phyloP scores from a whole-genome alignment of 106 monocot genomes.

The Posidonia australis region DNA sequence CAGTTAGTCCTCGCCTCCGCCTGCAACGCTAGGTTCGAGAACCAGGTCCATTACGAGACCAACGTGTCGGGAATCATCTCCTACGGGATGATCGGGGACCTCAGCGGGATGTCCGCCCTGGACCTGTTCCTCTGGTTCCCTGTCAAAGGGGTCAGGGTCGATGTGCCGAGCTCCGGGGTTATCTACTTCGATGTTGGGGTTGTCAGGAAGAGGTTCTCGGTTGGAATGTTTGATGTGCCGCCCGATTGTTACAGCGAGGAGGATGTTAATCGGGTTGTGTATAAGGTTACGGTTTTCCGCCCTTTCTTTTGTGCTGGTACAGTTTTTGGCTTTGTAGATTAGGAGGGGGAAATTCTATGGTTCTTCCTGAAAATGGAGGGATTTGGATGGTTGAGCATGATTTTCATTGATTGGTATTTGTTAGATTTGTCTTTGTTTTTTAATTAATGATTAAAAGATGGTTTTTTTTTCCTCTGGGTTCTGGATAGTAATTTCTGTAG shows the following conservation, averaged over 20 bases:
- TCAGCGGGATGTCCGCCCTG: conserved; percentile 21
- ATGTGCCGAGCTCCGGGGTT: conserved; percentile 26
- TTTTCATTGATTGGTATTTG: too few relatives aligned
- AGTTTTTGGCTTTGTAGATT: too few relatives aligned
- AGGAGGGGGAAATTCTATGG: too few relatives aligned
- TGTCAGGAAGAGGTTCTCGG: conserved; percentile 23
- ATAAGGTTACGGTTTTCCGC: too few relatives aligned
- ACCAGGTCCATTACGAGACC: conserved; percentile 22
- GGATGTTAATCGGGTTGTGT: background rate
- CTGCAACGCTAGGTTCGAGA: conserved; percentile 26
- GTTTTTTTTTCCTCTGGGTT: too few relatives aligned
- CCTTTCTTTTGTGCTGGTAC: too few relatives aligned
- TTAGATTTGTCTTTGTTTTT: too few relatives aligned
- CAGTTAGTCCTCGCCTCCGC: conserved; percentile 3
- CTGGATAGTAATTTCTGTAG: too few relatives aligned
- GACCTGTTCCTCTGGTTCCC: conserved; percentile 38
- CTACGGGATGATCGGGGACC: conserved; percentile 18
- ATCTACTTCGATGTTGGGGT: conserved; percentile 32
- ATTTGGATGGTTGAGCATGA: too few relatives aligned
- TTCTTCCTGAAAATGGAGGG: too few relatives aligned
- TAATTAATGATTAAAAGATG: too few relatives aligned
- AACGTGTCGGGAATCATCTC: conserved; percentile 17
- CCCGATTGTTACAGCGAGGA: conserved; percentile 15
- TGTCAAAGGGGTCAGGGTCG: conserved; percentile 21
- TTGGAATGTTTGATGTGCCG: conserved; percentile 20